A percentile compares a stretch with the other conserved stretches of the same genome.
Conservation (phyloP, 2,329 filamentous ascomycete species). For the Ceratocystis cacaofunesta region DNA sequence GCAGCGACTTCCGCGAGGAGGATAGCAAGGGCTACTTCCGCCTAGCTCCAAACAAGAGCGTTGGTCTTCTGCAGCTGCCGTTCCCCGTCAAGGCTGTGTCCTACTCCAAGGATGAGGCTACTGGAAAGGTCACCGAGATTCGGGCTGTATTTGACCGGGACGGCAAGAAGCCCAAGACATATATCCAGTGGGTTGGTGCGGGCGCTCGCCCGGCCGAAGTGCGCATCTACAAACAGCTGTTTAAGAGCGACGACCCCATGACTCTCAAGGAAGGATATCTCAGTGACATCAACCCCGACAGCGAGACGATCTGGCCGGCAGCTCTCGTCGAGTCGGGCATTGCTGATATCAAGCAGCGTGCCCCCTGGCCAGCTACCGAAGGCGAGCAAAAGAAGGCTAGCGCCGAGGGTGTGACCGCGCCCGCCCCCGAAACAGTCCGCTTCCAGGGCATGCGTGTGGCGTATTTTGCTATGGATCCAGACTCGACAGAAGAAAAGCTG, state of each 20-base stretch:
- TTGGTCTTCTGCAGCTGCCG: slow-evolving; percentile 58
- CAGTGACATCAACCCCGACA: slow-evolving; percentile 70
- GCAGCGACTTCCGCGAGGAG: slow-evolving; percentile 61
- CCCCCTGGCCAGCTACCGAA: slow-evolving; percentile 69
- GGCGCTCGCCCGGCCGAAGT: slow-evolving; percentile 56
- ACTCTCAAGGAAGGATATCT: slow-evolving; percentile 66
- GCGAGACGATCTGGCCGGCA: slow-evolving; percentile 61
- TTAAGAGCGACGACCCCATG: slow-evolving; percentile 73
- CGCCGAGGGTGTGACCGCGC: slow-evolving; percentile 22
- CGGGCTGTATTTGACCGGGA: slow-evolving; percentile 52
- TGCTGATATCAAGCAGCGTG: slow-evolving; percentile 54
- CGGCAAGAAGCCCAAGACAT: slow-evolving; percentile 59
- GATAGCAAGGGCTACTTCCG: slow-evolving; percentile 68
- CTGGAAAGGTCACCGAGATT: slow-evolving; percentile 52
- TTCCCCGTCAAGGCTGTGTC: slow-evolving; percentile 56
- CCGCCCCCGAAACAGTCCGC: slow-evolving; percentile 58
- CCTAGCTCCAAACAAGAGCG: slow-evolving; percentile 59
- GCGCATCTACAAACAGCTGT: slow-evolving; percentile 67
- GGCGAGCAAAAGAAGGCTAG: slow-evolving; percentile 44
- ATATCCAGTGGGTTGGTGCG: slow-evolving; percentile 73
- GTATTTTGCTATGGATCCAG: slow-evolving; percentile 70
- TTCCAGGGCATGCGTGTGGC: slow-evolving; percentile 87
- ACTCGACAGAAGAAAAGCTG: slow-evolving; percentile 64
- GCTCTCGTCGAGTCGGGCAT: slow-evolving; percentile 76
- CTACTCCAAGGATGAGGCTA: slow-evolving; percentile 51